A percentile compares a stretch with the other conserved stretches of the same genome.
Evolutionary conservation across 768 basidiomycete species (phyloP).

Genomic region (Chalciporus sphaerocephalus): DNA sequence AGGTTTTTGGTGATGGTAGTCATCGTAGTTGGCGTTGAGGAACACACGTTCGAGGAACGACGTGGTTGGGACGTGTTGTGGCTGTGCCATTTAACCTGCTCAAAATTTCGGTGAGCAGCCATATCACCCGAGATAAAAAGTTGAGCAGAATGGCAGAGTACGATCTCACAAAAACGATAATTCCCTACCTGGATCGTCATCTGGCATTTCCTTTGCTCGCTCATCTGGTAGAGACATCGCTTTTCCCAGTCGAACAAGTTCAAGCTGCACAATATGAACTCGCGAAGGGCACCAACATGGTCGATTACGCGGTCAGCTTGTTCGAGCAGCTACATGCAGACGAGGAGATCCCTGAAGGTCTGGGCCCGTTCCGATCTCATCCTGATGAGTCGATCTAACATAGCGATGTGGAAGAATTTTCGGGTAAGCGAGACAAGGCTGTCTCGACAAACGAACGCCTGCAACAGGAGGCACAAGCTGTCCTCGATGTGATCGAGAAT

Average conservation of each 20-base stretch:
- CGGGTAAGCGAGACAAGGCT: constrained; percentile 74
- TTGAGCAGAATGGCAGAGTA: constrained; percentile 70
- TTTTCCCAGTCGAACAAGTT: constrained; percentile 78
- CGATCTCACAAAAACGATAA: constrained; percentile 87
- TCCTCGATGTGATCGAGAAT: constrained; percentile 94
- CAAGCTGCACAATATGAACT: constrained; percentile 94
- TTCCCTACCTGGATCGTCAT: constrained; percentile 92
- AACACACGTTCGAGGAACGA: neutral
- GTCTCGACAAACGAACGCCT: constrained; percentile 80
- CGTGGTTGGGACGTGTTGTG: constrained; percentile 13
- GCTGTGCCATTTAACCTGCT: constrained; percentile 18
- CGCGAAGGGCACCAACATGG: constrained; percentile 97
- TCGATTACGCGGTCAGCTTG: constrained; percentile 83
- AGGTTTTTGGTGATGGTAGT: constrained; percentile 75
- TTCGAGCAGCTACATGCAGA: constrained; percentile 77
- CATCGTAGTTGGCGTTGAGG: constrained; percentile 42
- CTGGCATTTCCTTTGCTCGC: constrained; percentile 89
- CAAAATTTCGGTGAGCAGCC: constrained; percentile 14
- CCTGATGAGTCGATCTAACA: neutral
- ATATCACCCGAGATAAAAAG: constrained; percentile 12
- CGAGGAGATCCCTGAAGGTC: constrained; percentile 65
- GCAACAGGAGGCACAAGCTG: constrained; percentile 86
- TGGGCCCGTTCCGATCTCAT: constrained; percentile 12
- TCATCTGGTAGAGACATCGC: constrained; percentile 70
- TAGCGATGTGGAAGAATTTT: constrained; percentile 59